Evolutionary conservation across 768 basidiomycete genomes (phyloP).

Genomic region (Ramaria sp.): DNA sequence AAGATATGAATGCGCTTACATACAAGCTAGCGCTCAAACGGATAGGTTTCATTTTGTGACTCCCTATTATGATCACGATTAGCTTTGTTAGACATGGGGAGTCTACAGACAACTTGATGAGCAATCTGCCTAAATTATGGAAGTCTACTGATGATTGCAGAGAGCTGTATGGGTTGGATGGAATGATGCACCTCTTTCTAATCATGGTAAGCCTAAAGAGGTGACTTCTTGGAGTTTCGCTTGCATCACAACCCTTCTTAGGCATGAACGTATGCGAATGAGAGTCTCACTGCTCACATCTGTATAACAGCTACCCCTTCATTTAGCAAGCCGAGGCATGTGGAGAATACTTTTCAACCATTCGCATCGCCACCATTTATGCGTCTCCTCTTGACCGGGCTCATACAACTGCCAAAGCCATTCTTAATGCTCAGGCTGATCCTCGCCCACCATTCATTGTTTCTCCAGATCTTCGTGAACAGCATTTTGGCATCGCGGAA

Average conservation of each 20-base stretch:
- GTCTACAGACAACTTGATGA: slow-evolving; percentile 63
- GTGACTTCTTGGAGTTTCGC: background rate
- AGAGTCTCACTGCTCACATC: background rate
- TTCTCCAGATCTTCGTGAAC: slow-evolving; percentile 50
- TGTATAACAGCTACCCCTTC: background rate
- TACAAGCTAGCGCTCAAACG: too few relatives aligned
- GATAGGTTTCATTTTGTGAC: background rate
- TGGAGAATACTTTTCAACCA: slow-evolving; percentile 38
- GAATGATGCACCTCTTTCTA: slow-evolving; percentile 61
- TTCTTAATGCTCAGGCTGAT: slow-evolving; percentile 36
- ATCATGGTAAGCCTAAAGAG: slow-evolving; percentile 43
- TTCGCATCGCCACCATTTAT: slow-evolving; percentile 43
- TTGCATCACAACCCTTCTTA: slow-evolving; percentile 15
- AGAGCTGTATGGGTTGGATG: slow-evolving; percentile 61
- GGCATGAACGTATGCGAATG: slow-evolving; percentile 39
- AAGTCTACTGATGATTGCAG: slow-evolving; percentile 17
- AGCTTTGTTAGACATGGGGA: slow-evolving; percentile 51
- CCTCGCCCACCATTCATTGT: slow-evolving; percentile 36
- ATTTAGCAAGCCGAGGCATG: slow-evolving; percentile 57
- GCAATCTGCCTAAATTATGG: slow-evolving; percentile 13
- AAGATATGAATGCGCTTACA: too few relatives aligned
- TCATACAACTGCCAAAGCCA: slow-evolving; percentile 44
- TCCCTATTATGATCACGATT: slow-evolving; percentile 11
- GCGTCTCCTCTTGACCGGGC: slow-evolving; percentile 61
- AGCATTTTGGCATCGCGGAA: slow-evolving; percentile 60